Evolutionary conservation across 2,329 filamentous ascomycete genomes (phyloP).

Genomic region (Epichloe sp.): DNA sequence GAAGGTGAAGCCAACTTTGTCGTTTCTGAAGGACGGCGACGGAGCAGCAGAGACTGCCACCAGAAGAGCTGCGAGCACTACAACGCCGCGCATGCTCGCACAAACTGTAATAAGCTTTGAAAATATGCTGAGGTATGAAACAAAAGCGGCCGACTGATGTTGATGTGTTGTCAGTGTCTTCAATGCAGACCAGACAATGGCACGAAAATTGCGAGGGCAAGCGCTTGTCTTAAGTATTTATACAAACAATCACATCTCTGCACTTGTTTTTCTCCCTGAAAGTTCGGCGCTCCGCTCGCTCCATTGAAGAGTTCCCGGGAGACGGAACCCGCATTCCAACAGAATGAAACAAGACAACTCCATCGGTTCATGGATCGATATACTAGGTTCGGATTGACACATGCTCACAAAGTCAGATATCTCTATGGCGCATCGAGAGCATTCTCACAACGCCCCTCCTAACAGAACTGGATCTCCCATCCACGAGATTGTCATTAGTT

Average conservation of each 20-base stretch:
- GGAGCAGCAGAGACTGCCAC: slow-evolving; percentile 10
- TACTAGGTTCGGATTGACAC: neutral
- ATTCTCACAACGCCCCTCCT: too few relatives aligned
- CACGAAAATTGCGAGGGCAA: neutral
- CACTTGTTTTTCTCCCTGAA: neutral
- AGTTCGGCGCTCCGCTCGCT: too few relatives aligned
- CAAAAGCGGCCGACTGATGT: neutral
- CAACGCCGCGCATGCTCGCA: neutral
- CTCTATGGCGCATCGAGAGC: too few relatives aligned
- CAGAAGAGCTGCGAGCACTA: slow-evolving; percentile 10
- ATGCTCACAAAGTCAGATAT: too few relatives aligned
- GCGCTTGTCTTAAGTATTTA: neutral
- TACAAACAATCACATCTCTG: neutral
- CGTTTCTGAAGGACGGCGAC: neutral
- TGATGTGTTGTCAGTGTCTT: neutral
- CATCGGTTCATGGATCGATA: neutral
- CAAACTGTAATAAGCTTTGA: neutral
- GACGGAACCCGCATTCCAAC: slow-evolving; percentile 1
- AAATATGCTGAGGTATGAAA: neutral
- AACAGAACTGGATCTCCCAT: too few relatives aligned
- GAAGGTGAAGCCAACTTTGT: slow-evolving; percentile 16
- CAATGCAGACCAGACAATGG: neutral
- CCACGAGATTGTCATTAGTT: too few relatives aligned
- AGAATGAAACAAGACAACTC: neutral
- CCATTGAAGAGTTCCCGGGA: neutral